phyloP scores from a whole-genome alignment of 805 yeast species.

The Ogataea chonburiensis region DNA sequence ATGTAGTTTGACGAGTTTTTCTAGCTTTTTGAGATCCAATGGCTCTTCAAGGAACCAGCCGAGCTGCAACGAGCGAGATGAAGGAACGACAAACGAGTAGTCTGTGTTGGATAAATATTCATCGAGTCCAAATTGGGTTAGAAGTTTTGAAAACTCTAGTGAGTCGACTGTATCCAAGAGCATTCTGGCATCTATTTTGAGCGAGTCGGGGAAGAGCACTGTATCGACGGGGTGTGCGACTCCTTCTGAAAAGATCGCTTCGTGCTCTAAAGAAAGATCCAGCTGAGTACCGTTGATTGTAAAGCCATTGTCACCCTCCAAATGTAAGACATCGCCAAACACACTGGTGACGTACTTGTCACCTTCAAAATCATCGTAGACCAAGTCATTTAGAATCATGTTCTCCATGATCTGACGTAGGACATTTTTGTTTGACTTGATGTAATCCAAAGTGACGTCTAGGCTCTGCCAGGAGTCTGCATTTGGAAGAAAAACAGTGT shows the following conservation, averaged over 20 bases:
- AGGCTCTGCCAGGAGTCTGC: constrained; percentile 67
- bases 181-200: constrained; percentile 54
- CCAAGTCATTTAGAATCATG: constrained; percentile 56
- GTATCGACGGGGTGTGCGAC: constrained; percentile 70
- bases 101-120: constrained; percentile 41
- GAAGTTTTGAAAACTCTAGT: constrained; percentile 44
- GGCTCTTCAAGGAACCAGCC: constrained; percentile 48
- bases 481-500: constrained; percentile 78
- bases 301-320: constrained; percentile 10
- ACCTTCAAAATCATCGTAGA: constrained; percentile 62
- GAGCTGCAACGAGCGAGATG: constrained; percentile 50
- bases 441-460: constrained; percentile 58
- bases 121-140: constrained; percentile 42
- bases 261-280: constrained; percentile 47
- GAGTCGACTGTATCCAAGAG: constrained; percentile 57
- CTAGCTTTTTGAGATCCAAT: constrained; percentile 37
- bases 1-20: constrained; percentile 63
- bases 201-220: constrained; percentile 54
- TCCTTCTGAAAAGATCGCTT: constrained; percentile 78
- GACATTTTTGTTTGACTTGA: constrained; percentile 50
- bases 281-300: constrained; percentile 27
- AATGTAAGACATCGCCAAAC: constrained; percentile 12
- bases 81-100: constrained; percentile 73
- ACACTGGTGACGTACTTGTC: constrained; percentile 20
- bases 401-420: constrained; percentile 55